Percentiles rank a stretch among this genome's conserved stretches.
phyloP scores from a whole-genome alignment of 2,329 filamentous ascomycete genomes.

The Neocucurbitaria cava region DNA sequence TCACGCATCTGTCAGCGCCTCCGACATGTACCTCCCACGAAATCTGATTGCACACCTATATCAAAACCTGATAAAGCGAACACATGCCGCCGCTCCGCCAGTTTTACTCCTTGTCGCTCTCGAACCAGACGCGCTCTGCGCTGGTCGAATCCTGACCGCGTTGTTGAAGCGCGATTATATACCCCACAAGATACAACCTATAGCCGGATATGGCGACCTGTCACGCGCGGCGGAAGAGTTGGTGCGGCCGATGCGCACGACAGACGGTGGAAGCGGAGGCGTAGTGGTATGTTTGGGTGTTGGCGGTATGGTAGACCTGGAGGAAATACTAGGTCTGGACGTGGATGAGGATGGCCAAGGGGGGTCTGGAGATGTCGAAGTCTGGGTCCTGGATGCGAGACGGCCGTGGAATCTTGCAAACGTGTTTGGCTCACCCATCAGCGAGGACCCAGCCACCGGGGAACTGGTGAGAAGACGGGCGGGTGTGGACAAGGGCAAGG shows the following conservation, averaged over 20 bases:
- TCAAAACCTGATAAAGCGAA: slow-evolving; percentile 81
- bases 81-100: slow-evolving; percentile 88
- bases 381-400: slow-evolving; percentile 92
- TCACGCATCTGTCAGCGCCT: slow-evolving; percentile 16
- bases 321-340: slow-evolving; percentile 78
- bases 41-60: slow-evolving; percentile 90
- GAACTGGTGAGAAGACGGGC: slow-evolving; percentile 60
- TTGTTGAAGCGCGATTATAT: slow-evolving; percentile 98
- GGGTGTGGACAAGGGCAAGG: slow-evolving; percentile 76
- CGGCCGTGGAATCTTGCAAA: slow-evolving; percentile 95
- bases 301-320: slow-evolving; percentile 88
- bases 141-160: slow-evolving; percentile 89
- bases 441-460: slow-evolving; percentile 55
- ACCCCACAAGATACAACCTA: slow-evolving; percentile 94
- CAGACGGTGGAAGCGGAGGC: slow-evolving; percentile 82
- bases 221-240: slow-evolving; percentile 79
- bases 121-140: slow-evolving; percentile 94
- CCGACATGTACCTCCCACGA: slow-evolving; percentile 89
- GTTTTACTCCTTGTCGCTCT: slow-evolving; percentile 92
- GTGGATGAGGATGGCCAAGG: slow-evolving; percentile 67
- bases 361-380: slow-evolving; percentile 82
- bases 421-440: slow-evolving; percentile 74
- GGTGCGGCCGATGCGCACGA: slow-evolving; percentile 84
- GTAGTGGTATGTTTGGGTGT: slow-evolving; percentile 92
- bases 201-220: slow-evolving; percentile 90